Evolutionary conservation across 1,139 yeast species (phyloP).

Genomic region (Petasospora rhodanensis): DNA sequence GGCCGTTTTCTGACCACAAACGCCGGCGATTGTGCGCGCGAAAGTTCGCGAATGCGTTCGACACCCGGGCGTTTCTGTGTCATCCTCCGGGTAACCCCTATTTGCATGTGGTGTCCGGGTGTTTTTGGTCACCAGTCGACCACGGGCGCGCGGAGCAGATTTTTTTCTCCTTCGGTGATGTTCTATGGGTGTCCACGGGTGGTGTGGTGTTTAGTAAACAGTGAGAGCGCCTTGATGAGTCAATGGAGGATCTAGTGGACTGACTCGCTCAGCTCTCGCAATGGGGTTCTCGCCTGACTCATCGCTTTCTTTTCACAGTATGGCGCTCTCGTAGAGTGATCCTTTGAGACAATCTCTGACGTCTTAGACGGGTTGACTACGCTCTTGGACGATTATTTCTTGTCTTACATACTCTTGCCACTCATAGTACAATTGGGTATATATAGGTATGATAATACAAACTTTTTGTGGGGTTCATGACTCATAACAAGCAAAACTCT

Average conservation of each 20-base stretch:
- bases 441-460: no score
- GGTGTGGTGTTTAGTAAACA: no score
- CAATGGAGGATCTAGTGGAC: no score
- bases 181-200: no score
- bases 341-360: slow-evolving; percentile 2
- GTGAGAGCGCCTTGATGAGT: background rate
- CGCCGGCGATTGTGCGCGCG: slow-evolving; percentile 1
- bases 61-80: background rate
- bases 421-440: no score
- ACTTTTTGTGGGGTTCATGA: no score
- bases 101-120: slow-evolving; percentile 6
- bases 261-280: no score
- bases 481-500: no score
- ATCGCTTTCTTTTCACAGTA: background rate
- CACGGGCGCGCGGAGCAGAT: no score
- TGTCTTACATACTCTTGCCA: no score
- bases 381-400: slow-evolving; percentile 1
- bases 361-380: background rate
- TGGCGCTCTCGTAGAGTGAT: background rate
- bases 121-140: slow-evolving; percentile 5
- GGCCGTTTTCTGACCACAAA: background rate
- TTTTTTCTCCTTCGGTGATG: background rate
- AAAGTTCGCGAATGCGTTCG: background rate
- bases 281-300: background rate
- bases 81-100: no score